phyloP scores from a whole-genome alignment of 192 early-diverging fungal species.

The Cladochytrium replicatum region DNA sequence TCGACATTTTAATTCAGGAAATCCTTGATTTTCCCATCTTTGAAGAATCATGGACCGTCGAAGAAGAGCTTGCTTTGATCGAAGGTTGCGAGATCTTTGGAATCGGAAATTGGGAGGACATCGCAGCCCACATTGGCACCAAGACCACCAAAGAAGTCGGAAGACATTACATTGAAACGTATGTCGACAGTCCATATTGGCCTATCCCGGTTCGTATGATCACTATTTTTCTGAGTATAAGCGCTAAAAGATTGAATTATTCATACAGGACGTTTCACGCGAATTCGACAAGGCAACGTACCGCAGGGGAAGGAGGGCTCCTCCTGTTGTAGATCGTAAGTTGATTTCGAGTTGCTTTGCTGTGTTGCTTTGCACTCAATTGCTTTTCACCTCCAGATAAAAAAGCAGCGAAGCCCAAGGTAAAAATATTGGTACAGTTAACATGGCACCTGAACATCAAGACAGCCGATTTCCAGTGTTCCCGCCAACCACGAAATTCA shows the following conservation, averaged over 20 bases:
- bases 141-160: conserved; percentile 81
- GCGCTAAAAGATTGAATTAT: too few species aligned
- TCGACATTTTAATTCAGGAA: conserved; percentile 34
- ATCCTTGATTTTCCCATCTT: conserved; percentile 83
- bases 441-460: conserved; percentile 2
- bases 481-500: conserved; percentile 93
- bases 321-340: too few species aligned
- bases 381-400: too few species aligned
- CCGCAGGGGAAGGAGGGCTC: conserved; percentile 1
- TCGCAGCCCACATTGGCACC: conserved; percentile 86
- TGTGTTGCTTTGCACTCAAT: too few species aligned
- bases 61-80: conserved; percentile 91
- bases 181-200: conserved; percentile 64
- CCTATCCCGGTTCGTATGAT: conserved; percentile 63
- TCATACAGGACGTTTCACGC: conserved; percentile 60
- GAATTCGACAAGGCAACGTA: conserved; percentile 44
- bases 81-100: conserved; percentile 86
- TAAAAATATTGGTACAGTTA: too few species aligned
- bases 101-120: conserved; percentile 95
- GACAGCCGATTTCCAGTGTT: conserved; percentile 63
- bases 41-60: conserved; percentile 83
- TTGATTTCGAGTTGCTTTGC: too few species aligned
- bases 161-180: conserved; percentile 80
- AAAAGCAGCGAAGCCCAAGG: too few species aligned
- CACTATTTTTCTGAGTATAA: not conserved